Percentiles rank a stretch among this genome's conserved stretches.
Conservation (phyloP, 306 rosid genomes). For the Cucumis cinereus region DNA sequence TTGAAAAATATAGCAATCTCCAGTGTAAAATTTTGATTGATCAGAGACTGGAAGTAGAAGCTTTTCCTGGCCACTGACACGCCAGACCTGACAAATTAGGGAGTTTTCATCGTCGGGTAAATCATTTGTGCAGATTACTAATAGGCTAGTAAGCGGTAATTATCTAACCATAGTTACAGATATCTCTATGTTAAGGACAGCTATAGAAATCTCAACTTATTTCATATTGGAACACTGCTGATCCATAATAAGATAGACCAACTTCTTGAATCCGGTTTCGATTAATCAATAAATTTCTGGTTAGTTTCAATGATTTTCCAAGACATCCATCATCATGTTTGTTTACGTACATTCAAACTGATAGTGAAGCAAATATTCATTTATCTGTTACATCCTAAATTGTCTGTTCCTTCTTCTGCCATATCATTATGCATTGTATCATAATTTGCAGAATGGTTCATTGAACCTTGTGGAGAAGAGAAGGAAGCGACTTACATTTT, state of each 20-base stretch:
- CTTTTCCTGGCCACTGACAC: slow-evolving; percentile 75
- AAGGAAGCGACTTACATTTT: background rate
- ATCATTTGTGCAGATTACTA: background rate
- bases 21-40: slow-evolving; percentile 80
- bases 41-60: slow-evolving; percentile 55
- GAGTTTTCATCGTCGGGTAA: slow-evolving; percentile 14
- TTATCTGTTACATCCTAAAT: background rate
- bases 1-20: slow-evolving; percentile 85
- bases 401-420: background rate
- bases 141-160: background rate
- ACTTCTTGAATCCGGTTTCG: background rate
- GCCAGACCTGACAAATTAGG: slow-evolving; percentile 69
- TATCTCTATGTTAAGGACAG: background rate
- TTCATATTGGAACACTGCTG: background rate
- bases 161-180: background rate
- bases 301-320: background rate
- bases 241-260: background rate
- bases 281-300: background rate
- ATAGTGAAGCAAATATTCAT: background rate
- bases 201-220: background rate
- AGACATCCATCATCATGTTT: background rate
- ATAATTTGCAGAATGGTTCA: background rate
- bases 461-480: background rate
- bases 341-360: background rate
- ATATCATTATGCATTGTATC: background rate